phyloP scores from a whole-genome alignment of 441 rosid genomes.

The Mallotus repandus region DNA sequence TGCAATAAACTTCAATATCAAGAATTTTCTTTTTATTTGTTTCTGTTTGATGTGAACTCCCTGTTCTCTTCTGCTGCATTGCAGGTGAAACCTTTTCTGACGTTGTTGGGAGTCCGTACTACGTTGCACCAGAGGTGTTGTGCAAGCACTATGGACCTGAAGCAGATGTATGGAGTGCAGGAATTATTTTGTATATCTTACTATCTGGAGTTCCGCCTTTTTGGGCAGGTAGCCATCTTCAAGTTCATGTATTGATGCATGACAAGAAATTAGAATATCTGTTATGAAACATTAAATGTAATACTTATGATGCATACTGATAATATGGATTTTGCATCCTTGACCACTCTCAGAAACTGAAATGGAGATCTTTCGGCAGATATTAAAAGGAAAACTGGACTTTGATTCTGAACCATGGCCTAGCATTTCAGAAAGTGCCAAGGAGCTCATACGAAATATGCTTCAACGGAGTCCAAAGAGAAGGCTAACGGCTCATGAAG shows the following conservation, averaged over 20 bases:
- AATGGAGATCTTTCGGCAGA: conserved; percentile 76
- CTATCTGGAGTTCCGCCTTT: conserved; percentile 67
- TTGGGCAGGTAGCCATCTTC: conserved; percentile 52
- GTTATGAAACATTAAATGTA: not conserved
- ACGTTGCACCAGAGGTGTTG: conserved; percentile 70
- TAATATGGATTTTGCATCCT: conserved; percentile 3
- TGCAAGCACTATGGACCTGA: conserved; percentile 63
- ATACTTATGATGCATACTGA: conserved; percentile 1
- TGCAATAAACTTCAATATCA: not conserved
- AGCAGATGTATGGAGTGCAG: conserved; percentile 70
- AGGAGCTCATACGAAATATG: conserved; percentile 73
- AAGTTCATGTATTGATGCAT: conserved; percentile 18
- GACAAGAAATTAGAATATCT: conserved; percentile 1
- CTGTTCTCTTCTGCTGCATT: conserved; percentile 15
- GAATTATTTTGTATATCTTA: conserved; percentile 62
- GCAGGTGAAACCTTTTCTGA: conserved; percentile 49
- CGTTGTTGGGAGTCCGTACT: conserved; percentile 71
- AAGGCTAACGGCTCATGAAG: conserved; percentile 78
- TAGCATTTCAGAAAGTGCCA: conserved; percentile 68
- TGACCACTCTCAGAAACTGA: conserved; percentile 55
- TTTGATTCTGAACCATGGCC: conserved; percentile 88
- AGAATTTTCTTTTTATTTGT: not conserved
- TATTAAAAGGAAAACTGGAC: conserved; percentile 68
- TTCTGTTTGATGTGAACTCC: conserved; percentile 9
- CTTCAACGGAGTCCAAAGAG: conserved; percentile 64